Evolutionary conservation across 108 stramenopile genomes (phyloP), one percentile per base, ranked within the genome.

Genomic region (Cyclotella cryptica): DNA sequence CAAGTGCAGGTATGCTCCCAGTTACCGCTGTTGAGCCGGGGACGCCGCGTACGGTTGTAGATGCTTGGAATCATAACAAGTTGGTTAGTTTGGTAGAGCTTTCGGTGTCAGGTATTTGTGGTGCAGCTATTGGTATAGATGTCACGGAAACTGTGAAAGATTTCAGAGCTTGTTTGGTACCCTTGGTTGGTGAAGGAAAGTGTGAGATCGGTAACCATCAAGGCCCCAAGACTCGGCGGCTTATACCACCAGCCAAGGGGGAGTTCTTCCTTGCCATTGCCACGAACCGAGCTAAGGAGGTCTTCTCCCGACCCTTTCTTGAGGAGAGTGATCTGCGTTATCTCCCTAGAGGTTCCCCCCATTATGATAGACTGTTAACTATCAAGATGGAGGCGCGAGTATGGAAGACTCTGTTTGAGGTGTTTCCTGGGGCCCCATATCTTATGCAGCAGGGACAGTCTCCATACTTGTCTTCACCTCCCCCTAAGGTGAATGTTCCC

Each of bases 11-110:
- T 61, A n/a, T 13, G 60, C 15, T 30, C 12, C 60, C 60, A 7
- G 12, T 61, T 12, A 39, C 35, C 13, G 35, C 60, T 30, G 60
- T 61, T 39, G 60, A 61, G 29, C 60, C 60, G 60, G 60, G 60
- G 30, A 61, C 30, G 60, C 60, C 60, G 1, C 60, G 60, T 15
- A 13, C 30, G 11, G 60, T 61, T n/a, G 60, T 61, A 10, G 60
- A 30, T 39, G 29, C 30, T 13, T 61, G 60, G 60, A 61, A 61
- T 61, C 30, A 61, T 12, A 39, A 30, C 30, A 61, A 61, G 60
- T 35, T 61, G 30, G 60, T 61, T 2, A 12, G 60, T 13, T 39
- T 61, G 2, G 12, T 61, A 5, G 35, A 15, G 29, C 35, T 39
- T 5, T 0, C 2, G 30, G 3, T 3, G 15, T 13, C 12, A 17